Evolutionary conservation across 2,329 filamentous ascomycete species (phyloP).

Genomic region (Arthrobotrys sinensis): DNA sequence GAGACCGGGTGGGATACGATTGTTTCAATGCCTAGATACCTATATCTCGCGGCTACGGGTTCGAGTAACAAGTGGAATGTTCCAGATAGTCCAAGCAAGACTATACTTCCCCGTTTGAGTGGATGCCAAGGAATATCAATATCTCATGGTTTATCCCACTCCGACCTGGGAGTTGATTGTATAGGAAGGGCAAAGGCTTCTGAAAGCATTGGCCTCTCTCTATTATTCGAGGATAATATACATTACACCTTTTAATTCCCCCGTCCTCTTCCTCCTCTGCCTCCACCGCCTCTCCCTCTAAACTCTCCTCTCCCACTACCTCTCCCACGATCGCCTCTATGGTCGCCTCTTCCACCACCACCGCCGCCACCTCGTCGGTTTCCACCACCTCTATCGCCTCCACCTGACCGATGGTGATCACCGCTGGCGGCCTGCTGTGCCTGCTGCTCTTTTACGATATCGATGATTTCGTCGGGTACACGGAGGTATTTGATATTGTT

Average conservation of each 20-base stretch:
- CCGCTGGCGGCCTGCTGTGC: conserved; percentile 74
- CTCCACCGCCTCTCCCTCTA: conserved; percentile 65
- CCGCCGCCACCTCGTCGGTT: conserved; percentile 71
- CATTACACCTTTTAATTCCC: conserved; percentile 44
- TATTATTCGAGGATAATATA: conserved; percentile 16
- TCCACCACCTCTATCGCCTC: conserved; percentile 67
- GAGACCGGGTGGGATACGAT: too few species aligned
- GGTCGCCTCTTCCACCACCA: conserved; percentile 72
- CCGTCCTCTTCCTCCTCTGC: conserved; percentile 61
- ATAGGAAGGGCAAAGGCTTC: too few species aligned
- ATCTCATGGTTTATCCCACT: not conserved
- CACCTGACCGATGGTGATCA: conserved; percentile 71
- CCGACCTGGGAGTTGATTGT: too few species aligned
- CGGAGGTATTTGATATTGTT: conserved; percentile 99
- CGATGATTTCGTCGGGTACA: conserved; percentile 96
- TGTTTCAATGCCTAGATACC: too few species aligned
- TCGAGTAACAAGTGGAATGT: too few species aligned
- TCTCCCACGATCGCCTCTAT: conserved; percentile 71
- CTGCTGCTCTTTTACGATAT: conserved; percentile 92
- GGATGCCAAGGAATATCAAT: too few species aligned
- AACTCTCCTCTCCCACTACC: conserved; percentile 65
- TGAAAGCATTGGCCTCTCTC: too few species aligned
- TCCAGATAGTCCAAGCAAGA: too few species aligned
- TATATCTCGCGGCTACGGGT: too few species aligned
- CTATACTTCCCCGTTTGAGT: too few species aligned